phyloP scores from a whole-genome alignment of 2,329 filamentous ascomycete species.

The Aspergillus brunneoviolaceus region DNA sequence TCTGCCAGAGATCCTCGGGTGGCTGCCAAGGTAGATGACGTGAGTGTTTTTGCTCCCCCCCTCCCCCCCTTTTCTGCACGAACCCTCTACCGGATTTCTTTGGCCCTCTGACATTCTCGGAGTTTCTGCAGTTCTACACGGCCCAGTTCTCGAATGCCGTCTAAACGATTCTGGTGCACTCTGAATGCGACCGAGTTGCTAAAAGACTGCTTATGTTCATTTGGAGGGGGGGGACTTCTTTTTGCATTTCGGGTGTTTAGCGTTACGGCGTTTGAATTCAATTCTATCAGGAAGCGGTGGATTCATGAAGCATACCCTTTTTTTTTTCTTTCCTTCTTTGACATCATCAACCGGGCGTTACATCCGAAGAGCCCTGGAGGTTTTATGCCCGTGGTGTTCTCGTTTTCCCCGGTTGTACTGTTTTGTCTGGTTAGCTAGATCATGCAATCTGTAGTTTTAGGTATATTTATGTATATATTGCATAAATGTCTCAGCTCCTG shows the following conservation, averaged over 20 bases:
- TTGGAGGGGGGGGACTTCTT: neutral
- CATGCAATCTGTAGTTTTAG: neutral
- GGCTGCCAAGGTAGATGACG: constrained; percentile 45
- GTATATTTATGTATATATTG: neutral
- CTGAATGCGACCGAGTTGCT: neutral
- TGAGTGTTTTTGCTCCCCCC: constrained; percentile 32
- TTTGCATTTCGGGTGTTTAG: constrained; percentile 20
- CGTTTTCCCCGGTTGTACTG: too few relatives aligned
- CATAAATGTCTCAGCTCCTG: neutral
- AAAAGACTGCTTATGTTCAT: neutral
- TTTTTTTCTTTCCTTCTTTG: neutral
- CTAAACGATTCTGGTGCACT: neutral
- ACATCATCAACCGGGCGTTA: neutral
- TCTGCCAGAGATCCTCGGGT: constrained; percentile 31
- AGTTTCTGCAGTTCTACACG: constrained; percentile 40
- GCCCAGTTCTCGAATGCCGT: constrained; percentile 35
- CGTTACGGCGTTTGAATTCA: constrained; percentile 8
- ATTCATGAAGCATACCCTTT: neutral
- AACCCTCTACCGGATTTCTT: neutral
- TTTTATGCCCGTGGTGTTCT: neutral
- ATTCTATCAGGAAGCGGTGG: neutral
- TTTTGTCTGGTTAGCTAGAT: neutral
- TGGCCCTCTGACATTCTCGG: constrained; percentile 29
- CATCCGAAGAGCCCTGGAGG: neutral
- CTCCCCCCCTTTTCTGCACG: neutral